These are phyloP conservation scores for Acanthamoeba royreba DNA, from an alignment of 208 protist species.

Conservation along the genomic window DNA sequence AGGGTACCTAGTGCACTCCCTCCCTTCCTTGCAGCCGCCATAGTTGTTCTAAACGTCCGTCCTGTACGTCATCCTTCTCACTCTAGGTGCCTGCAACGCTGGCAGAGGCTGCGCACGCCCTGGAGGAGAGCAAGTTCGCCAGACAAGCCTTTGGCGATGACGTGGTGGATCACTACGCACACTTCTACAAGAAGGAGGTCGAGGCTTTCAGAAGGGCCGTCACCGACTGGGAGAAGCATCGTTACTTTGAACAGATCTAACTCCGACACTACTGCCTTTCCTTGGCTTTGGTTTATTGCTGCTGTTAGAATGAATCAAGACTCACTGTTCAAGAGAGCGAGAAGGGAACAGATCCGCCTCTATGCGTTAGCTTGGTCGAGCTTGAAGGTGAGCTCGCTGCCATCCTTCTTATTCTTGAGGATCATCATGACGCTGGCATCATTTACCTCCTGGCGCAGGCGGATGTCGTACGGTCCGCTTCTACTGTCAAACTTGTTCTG, in stretches of 20 bases:
- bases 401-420: background rate
- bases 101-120: background rate
- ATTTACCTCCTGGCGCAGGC: background rate
- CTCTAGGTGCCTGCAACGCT: background rate
- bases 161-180: conserved; percentile 35
- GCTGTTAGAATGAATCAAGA: too few species aligned
- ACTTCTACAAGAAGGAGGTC: conserved; percentile 31
- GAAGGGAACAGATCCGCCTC: too few species aligned
- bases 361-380: too few species aligned
- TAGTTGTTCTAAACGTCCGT: too few species aligned
- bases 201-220: background rate
- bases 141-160: background rate
- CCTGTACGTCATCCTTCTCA: background rate
- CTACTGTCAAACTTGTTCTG: background rate
- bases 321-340: too few species aligned
- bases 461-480: background rate
- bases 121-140: background rate
- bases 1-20: too few species aligned
- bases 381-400: background rate
- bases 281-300: too few species aligned
- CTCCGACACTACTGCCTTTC: too few species aligned
- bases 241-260: conserved; percentile 35
- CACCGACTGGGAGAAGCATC: conserved; percentile 28
- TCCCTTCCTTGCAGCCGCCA: too few species aligned
- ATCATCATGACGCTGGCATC: background rate